Evolutionary conservation across 1,139 yeast species (phyloP).

Genomic region (Insectozyma bohioensis): DNA sequence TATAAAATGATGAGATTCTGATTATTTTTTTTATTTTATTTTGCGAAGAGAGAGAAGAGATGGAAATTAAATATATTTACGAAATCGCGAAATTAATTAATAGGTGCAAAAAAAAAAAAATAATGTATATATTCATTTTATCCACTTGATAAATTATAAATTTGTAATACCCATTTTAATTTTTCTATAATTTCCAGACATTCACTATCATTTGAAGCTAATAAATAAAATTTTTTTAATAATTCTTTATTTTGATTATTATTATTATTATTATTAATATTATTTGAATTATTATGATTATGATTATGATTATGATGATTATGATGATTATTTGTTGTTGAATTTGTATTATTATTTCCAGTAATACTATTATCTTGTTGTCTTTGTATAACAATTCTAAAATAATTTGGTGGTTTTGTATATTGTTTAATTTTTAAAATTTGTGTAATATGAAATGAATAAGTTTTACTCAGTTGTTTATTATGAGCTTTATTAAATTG

Average conservation of each 20-base stretch:
- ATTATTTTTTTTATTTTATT: constrained; percentile 20
- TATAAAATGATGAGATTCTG: too few relatives aligned
- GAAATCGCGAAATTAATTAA: constrained; percentile 12
- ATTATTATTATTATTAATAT: constrained; percentile 11
- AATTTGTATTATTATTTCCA: constrained; percentile 21
- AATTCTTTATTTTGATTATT: constrained; percentile 23
- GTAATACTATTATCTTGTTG: constrained; percentile 40
- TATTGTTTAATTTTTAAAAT: constrained; percentile 76
- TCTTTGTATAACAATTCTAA: constrained; percentile 79
- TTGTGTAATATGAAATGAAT: constrained; percentile 84
- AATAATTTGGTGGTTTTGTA: constrained; percentile 70
- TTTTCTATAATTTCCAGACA: constrained; percentile 76
- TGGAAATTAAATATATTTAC: not conserved
- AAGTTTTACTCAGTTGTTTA: constrained; percentile 62
- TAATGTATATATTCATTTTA: too few relatives aligned
- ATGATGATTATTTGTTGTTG: too few relatives aligned
- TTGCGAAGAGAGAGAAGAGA: constrained; percentile 25
- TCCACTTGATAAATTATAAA: constrained; percentile 31
- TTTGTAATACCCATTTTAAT: constrained; percentile 52
- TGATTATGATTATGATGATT: too few relatives aligned
- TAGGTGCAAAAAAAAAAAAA: constrained; percentile 17
- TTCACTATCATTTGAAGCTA: constrained; percentile 62
- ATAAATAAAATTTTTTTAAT: constrained; percentile 79
- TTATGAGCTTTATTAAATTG: constrained; percentile 41
- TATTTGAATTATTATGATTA: too few relatives aligned